Conservation (phyloP, 1,284 basidiomycete genomes). For the Sporisorium sorghi region DNA sequence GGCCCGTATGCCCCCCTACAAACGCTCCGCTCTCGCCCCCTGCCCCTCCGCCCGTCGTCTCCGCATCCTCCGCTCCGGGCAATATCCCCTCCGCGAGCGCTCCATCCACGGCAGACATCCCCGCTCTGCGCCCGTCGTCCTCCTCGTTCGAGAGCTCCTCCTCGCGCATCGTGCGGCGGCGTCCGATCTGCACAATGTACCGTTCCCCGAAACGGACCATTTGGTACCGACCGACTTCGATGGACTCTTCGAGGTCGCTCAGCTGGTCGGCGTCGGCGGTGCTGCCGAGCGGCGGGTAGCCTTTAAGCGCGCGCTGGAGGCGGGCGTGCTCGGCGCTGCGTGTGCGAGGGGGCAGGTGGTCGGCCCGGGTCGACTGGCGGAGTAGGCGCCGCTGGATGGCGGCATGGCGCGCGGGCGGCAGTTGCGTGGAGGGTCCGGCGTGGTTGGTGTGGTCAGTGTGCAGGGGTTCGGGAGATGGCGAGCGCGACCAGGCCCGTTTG, state of each 20-base stretch:
- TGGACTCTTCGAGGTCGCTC: constrained; percentile 61
- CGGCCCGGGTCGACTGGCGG: constrained; percentile 50
- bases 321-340: constrained; percentile 52
- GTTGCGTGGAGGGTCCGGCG: constrained; percentile 33
- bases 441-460: constrained; percentile 20
- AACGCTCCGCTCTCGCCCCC: constrained; percentile 22
- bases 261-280: constrained; percentile 62
- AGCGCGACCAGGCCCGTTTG: constrained; percentile 44
- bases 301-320: constrained; percentile 55
- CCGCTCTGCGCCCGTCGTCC: constrained; percentile 44
- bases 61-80: constrained; percentile 15
- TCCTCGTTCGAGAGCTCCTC: constrained; percentile 60
- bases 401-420: constrained; percentile 29
- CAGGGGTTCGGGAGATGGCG: constrained; percentile 39
- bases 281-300: constrained; percentile 56
- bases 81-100: constrained; percentile 14
- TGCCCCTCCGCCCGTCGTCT: constrained; percentile 4
- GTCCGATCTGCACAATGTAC: constrained; percentile 63
- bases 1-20: constrained; percentile 39
- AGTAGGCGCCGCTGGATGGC: constrained; percentile 35
- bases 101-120: constrained; percentile 29
- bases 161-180: constrained; percentile 56
- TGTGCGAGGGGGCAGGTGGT: constrained; percentile 53
- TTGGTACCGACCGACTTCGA: constrained; percentile 56
- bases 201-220: constrained; percentile 59